Evolutionary conservation across 352 stramenopile genomes (phyloP), one percentile per base, ranked within the genome.

Genomic region (Phytophthora uliginosa): DNA sequence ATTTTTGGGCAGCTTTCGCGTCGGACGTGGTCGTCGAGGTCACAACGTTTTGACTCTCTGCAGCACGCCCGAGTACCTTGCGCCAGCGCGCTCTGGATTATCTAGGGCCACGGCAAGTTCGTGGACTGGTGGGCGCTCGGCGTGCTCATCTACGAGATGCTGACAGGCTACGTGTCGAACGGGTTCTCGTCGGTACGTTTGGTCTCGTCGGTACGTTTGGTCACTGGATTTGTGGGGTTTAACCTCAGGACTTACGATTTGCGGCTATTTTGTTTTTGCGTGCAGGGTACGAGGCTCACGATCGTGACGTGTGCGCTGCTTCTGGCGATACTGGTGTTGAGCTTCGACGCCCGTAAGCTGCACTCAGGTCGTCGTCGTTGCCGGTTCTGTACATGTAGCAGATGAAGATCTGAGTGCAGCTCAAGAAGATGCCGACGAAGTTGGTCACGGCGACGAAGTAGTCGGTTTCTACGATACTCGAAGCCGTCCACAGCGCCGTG

Each of bases 41-140:
- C 55, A 87, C 90, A 48, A 98, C 95, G 50, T 98, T 87, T n/a
- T n/a, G 84, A 98, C 94, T 38, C 74, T 98, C 17, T 98, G 95
- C 69, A 95, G 95, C 17, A 98, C 95, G 6, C 95, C 95, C 13
- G 94, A 98, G 69, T 98, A 98, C 76, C 70, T 98, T 7, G 94
- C 95, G 2, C 95, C 95, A 7, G 95, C 98, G 77, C n/a, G n/a
- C n/a, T n/a, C n/a, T n/a, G n/a, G n/a, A 98, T 98, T 72, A 97
- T 98, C 63, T 79, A 95, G 71, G 94, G 94, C 13, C 91, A 98
- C 60, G 92, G 91, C 58, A 94, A 96, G 73, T 92, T 81, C 8
- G 94, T 98, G 53, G 94, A 98, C 72, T 98, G 92, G 92, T 98
- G 94, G 94, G 91, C 90, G 8, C 82, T 98, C 9, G 93, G 93